phyloP scores from a whole-genome alignment of 2,329 filamentous ascomycete species.

The Aspergillus sp. region DNA sequence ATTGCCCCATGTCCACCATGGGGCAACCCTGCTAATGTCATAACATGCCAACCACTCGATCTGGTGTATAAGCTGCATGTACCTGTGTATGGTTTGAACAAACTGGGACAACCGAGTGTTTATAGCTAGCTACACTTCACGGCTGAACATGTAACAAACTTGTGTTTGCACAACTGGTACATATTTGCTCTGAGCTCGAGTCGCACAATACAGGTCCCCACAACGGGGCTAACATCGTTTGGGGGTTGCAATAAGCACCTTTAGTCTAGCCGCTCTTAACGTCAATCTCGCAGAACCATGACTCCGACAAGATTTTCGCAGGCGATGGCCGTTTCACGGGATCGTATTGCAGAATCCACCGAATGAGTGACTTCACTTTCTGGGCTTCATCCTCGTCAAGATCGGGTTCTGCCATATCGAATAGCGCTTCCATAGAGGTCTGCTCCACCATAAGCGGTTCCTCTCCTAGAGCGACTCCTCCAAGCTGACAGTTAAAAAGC shows the following conservation, averaged over 20 bases:
- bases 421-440: conserved; percentile 24
- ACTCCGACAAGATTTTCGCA: conserved; percentile 25
- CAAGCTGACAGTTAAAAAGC: conserved; percentile 20
- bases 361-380: conserved; percentile 25
- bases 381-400: conserved; percentile 23
- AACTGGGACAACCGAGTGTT: too few species aligned
- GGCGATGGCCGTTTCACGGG: conserved; percentile 26
- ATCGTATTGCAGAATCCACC: conserved; percentile 30
- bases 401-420: conserved; percentile 20
- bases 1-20: background rate
- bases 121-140: too few species aligned
- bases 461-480: conserved; percentile 17
- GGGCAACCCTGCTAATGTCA: background rate
- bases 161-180: too few species aligned
- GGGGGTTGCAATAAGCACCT: too few species aligned
- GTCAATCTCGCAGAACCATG: conserved; percentile 28
- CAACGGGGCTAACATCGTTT: too few species aligned
- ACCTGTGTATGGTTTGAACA: too few species aligned
- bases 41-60: too few species aligned
- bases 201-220: too few species aligned
- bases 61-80: too few species aligned
- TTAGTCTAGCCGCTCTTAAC: background rate
- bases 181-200: too few species aligned
- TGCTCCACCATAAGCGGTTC: conserved; percentile 23
- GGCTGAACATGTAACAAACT: too few species aligned